These are phyloP conservation scores for Amborella trichopoda DNA, from an alignment of 164 flowering plant genomes.

Conservation along the genomic window DNA sequence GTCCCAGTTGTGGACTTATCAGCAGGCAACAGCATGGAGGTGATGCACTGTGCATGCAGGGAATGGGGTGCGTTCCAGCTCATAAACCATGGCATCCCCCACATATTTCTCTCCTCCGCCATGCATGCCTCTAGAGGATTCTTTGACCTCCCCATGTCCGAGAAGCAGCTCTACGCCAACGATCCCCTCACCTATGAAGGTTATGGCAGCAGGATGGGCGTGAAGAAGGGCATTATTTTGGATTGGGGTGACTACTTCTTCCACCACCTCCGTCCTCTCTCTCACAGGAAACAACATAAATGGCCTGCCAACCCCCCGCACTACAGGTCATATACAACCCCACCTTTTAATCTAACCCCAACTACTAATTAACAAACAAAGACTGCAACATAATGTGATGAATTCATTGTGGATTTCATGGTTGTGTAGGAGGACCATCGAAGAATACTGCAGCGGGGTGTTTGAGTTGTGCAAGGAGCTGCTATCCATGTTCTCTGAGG, in stretches of 20 bases:
- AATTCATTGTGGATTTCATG: neutral
- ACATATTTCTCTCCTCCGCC: conserved; percentile 31
- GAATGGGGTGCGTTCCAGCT: conserved; percentile 90
- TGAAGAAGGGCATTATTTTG: conserved; percentile 51
- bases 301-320: conserved; percentile 52
- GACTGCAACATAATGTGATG: no score
- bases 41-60: conserved; percentile 61
- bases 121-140: conserved; percentile 53
- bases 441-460: conserved; percentile 45
- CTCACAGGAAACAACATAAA: conserved; percentile 26
- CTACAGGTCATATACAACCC: conserved; percentile 29
- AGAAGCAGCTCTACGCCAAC: conserved; percentile 55
- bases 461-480: conserved; percentile 36
- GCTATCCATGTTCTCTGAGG: conserved; percentile 38
- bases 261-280: conserved; percentile 37
- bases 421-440: conserved; percentile 51
- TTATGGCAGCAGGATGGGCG: conserved; percentile 77
- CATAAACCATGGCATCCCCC: conserved; percentile 64
- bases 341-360: neutral
- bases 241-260: conserved; percentile 86
- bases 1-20: no score
- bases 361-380: no score
- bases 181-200: conserved; percentile 65
- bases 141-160: conserved; percentile 44
- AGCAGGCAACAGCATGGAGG: no score